These are phyloP conservation scores for Albatrellus ellisii DNA, from an alignment of 768 basidiomycete genomes.

Conservation along the genomic window DNA sequence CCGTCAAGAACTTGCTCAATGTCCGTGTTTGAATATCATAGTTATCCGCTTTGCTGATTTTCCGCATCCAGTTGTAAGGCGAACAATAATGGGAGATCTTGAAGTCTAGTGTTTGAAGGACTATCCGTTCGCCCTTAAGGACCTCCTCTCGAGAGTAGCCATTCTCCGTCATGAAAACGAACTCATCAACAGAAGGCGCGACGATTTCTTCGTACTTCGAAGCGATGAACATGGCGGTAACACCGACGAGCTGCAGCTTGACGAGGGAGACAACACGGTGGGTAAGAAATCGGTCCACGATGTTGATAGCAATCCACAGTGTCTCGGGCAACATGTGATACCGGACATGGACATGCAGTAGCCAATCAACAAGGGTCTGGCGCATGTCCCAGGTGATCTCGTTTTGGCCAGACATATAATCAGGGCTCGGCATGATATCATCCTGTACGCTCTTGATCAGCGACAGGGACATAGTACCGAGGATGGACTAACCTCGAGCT, in stretches of 20 bases:
- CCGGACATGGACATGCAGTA: constrained; percentile 91
- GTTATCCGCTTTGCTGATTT: constrained; percentile 97
- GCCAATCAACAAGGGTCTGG: constrained; percentile 94
- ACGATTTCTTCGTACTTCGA: constrained; percentile 99
- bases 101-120: constrained; percentile 92
- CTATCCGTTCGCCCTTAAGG: constrained; percentile 93
- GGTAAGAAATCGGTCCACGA: constrained; percentile 67
- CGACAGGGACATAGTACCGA: not conserved
- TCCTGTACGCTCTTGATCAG: constrained; percentile 35
- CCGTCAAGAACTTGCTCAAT: constrained; percentile 93
- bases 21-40: constrained; percentile 98
- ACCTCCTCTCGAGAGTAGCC: constrained; percentile 93
- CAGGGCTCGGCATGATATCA: constrained; percentile 77
- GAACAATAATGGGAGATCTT: constrained; percentile 95
- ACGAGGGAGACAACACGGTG: constrained; percentile 62
- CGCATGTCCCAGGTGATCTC: constrained; percentile 95
- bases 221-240: constrained; percentile 98
- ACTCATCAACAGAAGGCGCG: constrained; percentile 94
- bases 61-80: constrained; percentile 98
- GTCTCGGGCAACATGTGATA: constrained; percentile 99
- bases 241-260: constrained; percentile 91
- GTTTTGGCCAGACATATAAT: constrained; percentile 89
- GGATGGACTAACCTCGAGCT: constrained; percentile 61
- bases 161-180: constrained; percentile 95
- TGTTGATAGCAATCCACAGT: constrained; percentile 97